Base-by-base conservation (phyloP, 1,284 basidiomycete genomes). In the Pseudozyma hubeiensis region DNA sequence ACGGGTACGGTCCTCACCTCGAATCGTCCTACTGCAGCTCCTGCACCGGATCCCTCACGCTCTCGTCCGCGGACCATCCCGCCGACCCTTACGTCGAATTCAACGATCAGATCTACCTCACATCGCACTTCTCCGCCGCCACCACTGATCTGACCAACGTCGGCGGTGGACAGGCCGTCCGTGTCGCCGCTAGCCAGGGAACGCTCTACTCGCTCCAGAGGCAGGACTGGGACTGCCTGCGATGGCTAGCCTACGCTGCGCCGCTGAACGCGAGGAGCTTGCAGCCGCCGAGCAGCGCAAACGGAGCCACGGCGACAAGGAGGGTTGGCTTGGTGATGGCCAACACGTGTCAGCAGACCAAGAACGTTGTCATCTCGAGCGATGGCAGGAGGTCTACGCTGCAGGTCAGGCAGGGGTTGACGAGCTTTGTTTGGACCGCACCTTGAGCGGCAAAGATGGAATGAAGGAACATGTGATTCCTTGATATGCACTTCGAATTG, bases 361-460 rank as follows among this genome's bases (percentile, higher is more conserved):
- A 73, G 48, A 55, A 53, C 31, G 51, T 70, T 7, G 63, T 58
- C 5, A 33, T 77, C 29, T 55, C 56, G 13, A 59, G 52, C 35
- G 73, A 78, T 43, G 74, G 74, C 7, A 67, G 73, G 29, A 16
- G 51, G n/a, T 54, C 64, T 31, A 66, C 54, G 9, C 17, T 72
- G 40, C 53, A 52, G 0, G 69, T 69, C 0, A 19, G 53, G 39
- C 41, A 72, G 24, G 76, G 76, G 2, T 37, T 78, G 37, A 64
- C 65, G n/a, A 73, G 55, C 10, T 69, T 78, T 16, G 69, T 76
- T n/a, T 72, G 73, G 72, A 65, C 69, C n/a, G 62, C 76, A 16
- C 74, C 74, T 5, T 76, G 35, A 37, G 35, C 9, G 8, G 35
- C 35, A 24, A 24, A 24, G 24, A 24, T 24, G 24, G 24, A 24